Percentiles rank a stretch among this genome's conserved stretches.
Conservation (phyloP, 768 basidiomycete species). For the Mycena leptocephala region DNA sequence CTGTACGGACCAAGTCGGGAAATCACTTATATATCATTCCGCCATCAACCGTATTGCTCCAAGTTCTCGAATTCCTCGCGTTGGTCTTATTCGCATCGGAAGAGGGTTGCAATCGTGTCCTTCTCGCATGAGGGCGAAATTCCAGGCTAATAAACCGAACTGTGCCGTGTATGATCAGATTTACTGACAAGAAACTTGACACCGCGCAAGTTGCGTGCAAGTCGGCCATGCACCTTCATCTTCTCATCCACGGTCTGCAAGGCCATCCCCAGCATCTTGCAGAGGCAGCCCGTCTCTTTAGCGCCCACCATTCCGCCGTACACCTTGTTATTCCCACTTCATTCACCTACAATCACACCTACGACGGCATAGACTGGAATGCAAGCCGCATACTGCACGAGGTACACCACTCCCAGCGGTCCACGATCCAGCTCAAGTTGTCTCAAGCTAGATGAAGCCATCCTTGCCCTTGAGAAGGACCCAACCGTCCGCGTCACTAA, state of each 20-base stretch:
- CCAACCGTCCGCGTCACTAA: slow-evolving; percentile 33
- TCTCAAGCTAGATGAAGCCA: neutral
- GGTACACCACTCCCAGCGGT: neutral
- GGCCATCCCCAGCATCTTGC: slow-evolving; percentile 45
- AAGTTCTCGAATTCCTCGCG: too few species aligned
- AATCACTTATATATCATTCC: too few species aligned
- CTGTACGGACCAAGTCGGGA: too few species aligned
- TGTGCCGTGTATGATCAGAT: too few species aligned
- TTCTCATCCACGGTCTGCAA: slow-evolving; percentile 49
- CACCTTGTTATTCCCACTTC: slow-evolving; percentile 44
- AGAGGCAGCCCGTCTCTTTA: slow-evolving; percentile 40
- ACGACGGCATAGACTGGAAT: slow-evolving; percentile 56
- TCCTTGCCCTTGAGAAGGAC: neutral
- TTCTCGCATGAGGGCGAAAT: too few species aligned
- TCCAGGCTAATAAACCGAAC: too few species aligned
- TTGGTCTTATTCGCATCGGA: too few species aligned
- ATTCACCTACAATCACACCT: slow-evolving; percentile 43
- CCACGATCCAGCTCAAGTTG: neutral
- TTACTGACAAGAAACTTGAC: too few species aligned
- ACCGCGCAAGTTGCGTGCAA: neutral
- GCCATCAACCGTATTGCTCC: too few species aligned
- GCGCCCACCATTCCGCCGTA: slow-evolving; percentile 28
- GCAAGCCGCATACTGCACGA: slow-evolving; percentile 49
- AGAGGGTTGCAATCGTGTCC: too few species aligned
- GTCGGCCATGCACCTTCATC: slow-evolving; percentile 40